A percentile compares a stretch with the other conserved stretches of the same genome.
Conservation (phyloP, 169 alveolate genomes). For the Eimeria zaria region DNA sequence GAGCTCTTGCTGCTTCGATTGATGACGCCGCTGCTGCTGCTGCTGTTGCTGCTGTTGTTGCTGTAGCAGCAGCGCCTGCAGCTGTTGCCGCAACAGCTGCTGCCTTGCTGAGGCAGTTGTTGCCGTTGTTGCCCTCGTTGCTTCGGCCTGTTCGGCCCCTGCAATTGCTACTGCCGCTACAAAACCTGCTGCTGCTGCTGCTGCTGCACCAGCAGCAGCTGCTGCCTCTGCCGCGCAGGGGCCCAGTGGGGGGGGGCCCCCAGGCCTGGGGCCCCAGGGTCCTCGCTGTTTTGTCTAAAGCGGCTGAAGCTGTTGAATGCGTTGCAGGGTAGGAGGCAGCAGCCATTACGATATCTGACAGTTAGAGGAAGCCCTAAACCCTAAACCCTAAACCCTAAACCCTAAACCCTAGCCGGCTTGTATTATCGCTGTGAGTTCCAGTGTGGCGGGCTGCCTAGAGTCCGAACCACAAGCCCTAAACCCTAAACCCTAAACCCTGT, state of each 20-base stretch:
- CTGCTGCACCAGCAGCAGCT: constrained; percentile 19
- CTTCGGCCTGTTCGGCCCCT: neutral
- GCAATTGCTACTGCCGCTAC: neutral
- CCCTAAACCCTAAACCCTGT: constrained; percentile 61
- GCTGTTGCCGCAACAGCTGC: neutral
- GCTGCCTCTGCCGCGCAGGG: constrained; percentile 30
- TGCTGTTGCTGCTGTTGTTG: constrained; percentile 4
- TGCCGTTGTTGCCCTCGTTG: no score
- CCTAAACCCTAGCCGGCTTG: neutral
- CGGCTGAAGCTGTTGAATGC: neutral
- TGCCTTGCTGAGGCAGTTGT: constrained; percentile 5
- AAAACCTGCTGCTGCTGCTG: constrained; percentile 30
- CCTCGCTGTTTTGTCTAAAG: neutral
- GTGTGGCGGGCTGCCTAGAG: neutral
- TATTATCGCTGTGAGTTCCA: neutral
- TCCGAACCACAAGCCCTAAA: constrained; percentile 5
- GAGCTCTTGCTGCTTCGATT: neutral
- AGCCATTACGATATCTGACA: neutral
- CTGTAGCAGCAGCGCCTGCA: neutral
- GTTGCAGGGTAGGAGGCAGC: constrained; percentile 29
- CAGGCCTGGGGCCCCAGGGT: constrained; percentile 55
- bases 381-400: constrained; percentile 55
- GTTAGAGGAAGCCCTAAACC: constrained; percentile 13
- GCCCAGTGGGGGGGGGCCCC: constrained; percentile 63
- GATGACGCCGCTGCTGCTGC: constrained; percentile 1